Conservation (phyloP, 1,139 yeast genomes). For the Debaryomyces sp. region DNA sequence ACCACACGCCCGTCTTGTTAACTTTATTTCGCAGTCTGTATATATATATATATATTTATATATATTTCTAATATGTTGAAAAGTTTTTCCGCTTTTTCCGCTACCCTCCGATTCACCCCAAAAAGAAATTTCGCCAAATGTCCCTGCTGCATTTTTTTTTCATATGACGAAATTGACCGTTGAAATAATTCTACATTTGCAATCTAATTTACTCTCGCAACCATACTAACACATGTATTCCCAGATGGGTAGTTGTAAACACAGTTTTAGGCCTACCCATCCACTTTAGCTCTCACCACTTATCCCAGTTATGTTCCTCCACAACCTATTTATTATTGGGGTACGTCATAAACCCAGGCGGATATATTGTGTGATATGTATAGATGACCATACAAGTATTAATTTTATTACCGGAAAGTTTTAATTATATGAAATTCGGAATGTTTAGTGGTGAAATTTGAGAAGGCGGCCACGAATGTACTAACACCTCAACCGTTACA, state of each 20-base stretch:
- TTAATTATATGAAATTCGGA: slow-evolving; percentile 1
- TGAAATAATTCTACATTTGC: neutral
- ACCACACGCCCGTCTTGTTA: slow-evolving; percentile 22
- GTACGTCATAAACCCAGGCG: neutral
- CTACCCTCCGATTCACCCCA: neutral
- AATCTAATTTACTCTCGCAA: neutral
- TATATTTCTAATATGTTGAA: too few relatives aligned
- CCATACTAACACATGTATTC: neutral
- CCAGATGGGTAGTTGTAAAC: neutral
- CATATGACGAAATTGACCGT: neutral
- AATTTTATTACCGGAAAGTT: neutral
- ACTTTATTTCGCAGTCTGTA: neutral
- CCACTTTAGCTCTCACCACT: neutral
- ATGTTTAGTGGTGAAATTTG: slow-evolving; percentile 4
- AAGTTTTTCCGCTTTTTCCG: too few relatives aligned
- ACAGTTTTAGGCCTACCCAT: too few relatives aligned
- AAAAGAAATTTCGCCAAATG: neutral
- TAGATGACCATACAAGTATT: neutral
- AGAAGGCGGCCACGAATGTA: neutral
- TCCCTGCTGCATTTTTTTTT: neutral
- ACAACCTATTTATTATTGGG: neutral
- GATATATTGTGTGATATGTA: neutral
- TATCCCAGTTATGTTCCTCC: neutral
- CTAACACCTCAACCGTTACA: neutral
- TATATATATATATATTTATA: too few relatives aligned